Conservation (phyloP, 257 asterid genomes). For the Gardenia jasminoides region DNA sequence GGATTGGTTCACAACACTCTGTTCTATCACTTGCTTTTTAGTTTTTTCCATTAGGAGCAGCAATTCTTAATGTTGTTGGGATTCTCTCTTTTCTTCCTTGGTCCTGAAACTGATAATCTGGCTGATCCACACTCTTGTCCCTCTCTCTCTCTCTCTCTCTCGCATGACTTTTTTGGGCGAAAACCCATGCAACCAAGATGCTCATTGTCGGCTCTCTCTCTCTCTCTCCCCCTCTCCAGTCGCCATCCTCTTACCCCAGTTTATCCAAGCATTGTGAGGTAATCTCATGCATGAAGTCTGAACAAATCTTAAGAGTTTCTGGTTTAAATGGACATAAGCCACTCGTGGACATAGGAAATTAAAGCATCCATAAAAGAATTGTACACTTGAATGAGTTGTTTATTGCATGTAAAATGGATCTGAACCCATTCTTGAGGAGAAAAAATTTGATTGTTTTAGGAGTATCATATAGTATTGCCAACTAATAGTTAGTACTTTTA, state of each 20-base stretch:
- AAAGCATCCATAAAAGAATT: neutral
- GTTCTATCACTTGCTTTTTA: neutral
- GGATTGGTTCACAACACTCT: conserved; percentile 18
- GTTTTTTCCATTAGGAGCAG: too few relatives aligned
- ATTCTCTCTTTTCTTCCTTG: conserved; percentile 21
- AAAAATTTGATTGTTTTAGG: too few relatives aligned
- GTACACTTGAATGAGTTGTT: neutral
- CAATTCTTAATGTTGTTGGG: conserved; percentile 14
- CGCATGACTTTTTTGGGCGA: conserved; percentile 22
- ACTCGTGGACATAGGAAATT: neutral
- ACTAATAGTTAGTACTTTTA: too few relatives aligned
- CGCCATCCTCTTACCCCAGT: neutral
- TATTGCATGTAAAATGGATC: neutral
- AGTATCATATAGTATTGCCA: too few relatives aligned
- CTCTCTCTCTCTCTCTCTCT: neutral
- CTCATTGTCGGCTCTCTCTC: conserved; percentile 22
- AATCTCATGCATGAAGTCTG: neutral
- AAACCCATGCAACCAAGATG: conserved; percentile 25
- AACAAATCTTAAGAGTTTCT: neutral
- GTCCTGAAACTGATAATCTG: conserved; percentile 23
- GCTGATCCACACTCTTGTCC: neutral
- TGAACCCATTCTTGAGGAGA: too few relatives aligned
- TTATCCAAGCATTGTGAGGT: neutral
- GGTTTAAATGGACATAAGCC: neutral
- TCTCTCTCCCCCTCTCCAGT: neutral